phyloP scores from a whole-genome alignment of 371 early-diverging fungal species.

The Massospora cicadina region DNA sequence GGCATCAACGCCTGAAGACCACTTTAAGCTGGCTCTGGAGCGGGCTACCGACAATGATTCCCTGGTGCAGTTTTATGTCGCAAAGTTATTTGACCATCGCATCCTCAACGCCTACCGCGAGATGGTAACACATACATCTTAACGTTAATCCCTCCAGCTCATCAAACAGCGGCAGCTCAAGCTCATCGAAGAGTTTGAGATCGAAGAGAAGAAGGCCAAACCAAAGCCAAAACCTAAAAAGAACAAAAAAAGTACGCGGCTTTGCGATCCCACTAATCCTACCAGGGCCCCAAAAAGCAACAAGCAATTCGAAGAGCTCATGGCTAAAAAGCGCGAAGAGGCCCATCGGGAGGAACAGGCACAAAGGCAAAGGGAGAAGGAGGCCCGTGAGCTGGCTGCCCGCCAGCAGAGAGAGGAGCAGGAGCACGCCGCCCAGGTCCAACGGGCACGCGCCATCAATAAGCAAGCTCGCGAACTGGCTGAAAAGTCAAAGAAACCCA shows the following conservation, averaged over 20 bases:
- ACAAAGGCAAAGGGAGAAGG: not conserved
- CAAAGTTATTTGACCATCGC: conserved; percentile 4
- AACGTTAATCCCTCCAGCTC: not conserved
- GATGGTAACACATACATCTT: not conserved
- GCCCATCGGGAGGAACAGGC: not conserved
- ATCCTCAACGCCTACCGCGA: not conserved
- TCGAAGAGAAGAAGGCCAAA: not conserved
- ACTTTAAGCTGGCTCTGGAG: not conserved
- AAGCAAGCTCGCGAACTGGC: not conserved
- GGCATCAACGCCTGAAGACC: not conserved
- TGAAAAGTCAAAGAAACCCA: not conserved
- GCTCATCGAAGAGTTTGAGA: not conserved
- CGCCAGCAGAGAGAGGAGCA: not conserved
- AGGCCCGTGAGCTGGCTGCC: not conserved
- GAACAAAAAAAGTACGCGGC: not conserved
- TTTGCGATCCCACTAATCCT: not conserved
- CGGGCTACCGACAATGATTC: not conserved
- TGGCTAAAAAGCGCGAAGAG: not conserved
- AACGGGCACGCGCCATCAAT: not conserved
- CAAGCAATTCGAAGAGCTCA: not conserved
- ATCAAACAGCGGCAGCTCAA: not conserved
- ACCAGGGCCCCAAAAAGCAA: not conserved
- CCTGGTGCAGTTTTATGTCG: not conserved
- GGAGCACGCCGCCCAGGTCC: not conserved
- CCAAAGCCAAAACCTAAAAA: not conserved